Conservation (phyloP, 768 basidiomycete species). For the Mycena polygramma region DNA sequence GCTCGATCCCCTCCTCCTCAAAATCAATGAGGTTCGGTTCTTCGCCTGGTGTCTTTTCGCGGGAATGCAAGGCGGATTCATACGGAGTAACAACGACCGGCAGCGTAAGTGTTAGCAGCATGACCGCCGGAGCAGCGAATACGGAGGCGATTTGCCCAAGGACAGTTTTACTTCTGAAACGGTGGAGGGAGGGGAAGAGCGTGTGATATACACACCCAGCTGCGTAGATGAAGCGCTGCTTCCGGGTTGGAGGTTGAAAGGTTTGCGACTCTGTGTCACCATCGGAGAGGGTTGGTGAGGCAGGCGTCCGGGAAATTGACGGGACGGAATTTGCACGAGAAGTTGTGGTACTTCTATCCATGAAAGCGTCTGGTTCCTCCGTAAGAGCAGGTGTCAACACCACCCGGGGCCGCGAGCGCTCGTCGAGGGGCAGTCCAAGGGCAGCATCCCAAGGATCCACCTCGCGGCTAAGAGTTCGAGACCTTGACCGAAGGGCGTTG, state of each 20-base stretch:
- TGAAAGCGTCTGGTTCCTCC: constrained; percentile 40
- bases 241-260: constrained; percentile 55
- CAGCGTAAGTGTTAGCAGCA: constrained; percentile 88
- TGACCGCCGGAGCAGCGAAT: constrained; percentile 89
- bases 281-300: constrained; percentile 58
- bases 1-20: constrained; percentile 81
- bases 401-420: constrained; percentile 54
- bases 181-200: constrained; percentile 88
- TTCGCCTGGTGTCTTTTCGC: constrained; percentile 55
- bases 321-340: constrained; percentile 54
- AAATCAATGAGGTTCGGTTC: constrained; percentile 72
- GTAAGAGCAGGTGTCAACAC: constrained; percentile 39
- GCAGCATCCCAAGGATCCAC: constrained; percentile 65
- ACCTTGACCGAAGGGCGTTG: constrained; percentile 52
- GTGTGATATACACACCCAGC: constrained; percentile 65
- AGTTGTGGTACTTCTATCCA: constrained; percentile 19
- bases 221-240: constrained; percentile 54
- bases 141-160: constrained; percentile 80
- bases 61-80: constrained; percentile 44
- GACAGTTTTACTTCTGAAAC: constrained; percentile 77
- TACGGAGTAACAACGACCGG: constrained; percentile 87
- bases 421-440: constrained; percentile 64
- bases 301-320: constrained; percentile 69
- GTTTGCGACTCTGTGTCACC: constrained; percentile 60
- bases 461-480: constrained; percentile 51